These are phyloP conservation scores for Candida smagusa DNA, from an alignment of 1,139 yeast genomes.

Conservation along the genomic window DNA sequence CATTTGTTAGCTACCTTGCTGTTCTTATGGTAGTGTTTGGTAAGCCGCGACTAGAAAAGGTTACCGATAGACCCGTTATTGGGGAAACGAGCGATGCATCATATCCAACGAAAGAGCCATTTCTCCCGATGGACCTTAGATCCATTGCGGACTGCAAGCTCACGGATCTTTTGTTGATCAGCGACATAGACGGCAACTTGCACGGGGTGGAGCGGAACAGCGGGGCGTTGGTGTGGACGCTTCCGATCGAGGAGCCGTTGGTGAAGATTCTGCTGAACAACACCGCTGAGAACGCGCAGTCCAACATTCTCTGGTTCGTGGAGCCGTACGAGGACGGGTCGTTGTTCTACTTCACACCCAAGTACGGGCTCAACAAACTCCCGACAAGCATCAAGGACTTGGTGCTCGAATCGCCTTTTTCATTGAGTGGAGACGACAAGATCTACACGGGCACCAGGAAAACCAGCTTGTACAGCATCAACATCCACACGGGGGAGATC, in stretches of 20 bases:
- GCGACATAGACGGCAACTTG: constrained; percentile 86
- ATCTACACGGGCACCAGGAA: constrained; percentile 83
- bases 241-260: constrained; percentile 52
- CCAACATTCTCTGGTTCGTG: constrained; percentile 66
- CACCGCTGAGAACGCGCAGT: constrained; percentile 19
- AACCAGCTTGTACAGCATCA: constrained; percentile 73
- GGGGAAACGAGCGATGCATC: background rate
- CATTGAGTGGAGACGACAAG: constrained; percentile 77
- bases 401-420: constrained; percentile 81
- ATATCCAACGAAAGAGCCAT: constrained; percentile 12
- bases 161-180: constrained; percentile 61
- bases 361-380: constrained; percentile 70
- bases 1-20: constrained; percentile 7
- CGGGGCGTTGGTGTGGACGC: constrained; percentile 78
- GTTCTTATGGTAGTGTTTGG: constrained; percentile 10
- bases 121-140: constrained; percentile 34
- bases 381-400: constrained; percentile 81
- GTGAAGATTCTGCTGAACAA: constrained; percentile 42
- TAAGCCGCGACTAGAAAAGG: constrained; percentile 25
- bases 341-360: constrained; percentile 80
- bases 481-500: constrained; percentile 76
- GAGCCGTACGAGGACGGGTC: constrained; percentile 90
- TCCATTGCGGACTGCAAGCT: constrained; percentile 55
- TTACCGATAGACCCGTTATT: constrained; percentile 7
- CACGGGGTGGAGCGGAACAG: constrained; percentile 78